Evolutionary conservation across 257 asterid species (phyloP).

Genomic region (Schizonepeta tenuifolia): DNA sequence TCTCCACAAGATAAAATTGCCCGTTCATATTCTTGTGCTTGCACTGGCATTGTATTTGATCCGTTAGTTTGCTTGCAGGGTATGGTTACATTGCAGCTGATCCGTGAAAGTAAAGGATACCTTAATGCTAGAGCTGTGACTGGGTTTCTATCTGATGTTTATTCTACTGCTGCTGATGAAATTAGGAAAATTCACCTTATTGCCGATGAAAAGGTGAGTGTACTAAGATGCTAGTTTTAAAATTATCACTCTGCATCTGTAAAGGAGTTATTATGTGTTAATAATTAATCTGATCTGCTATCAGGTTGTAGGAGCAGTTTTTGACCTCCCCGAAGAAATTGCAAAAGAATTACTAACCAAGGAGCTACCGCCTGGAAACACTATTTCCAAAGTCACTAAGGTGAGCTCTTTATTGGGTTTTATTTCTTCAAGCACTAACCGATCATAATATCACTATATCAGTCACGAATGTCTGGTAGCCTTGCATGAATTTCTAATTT

Average conservation of each 20-base stretch:
- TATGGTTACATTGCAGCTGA: slow-evolving; percentile 74
- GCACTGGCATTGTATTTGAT: background rate
- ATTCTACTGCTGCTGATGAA: slow-evolving; percentile 92
- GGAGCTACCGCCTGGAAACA: slow-evolving; percentile 87
- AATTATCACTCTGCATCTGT: slow-evolving; percentile 12
- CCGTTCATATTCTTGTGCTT: slow-evolving; percentile 8
- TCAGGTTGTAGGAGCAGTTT: slow-evolving; percentile 91
- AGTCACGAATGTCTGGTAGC: slow-evolving; percentile 13
- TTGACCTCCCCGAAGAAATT: slow-evolving; percentile 96
- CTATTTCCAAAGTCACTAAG: slow-evolving; percentile 75
- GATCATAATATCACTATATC: background rate
- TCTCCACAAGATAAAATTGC: background rate
- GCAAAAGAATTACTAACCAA: slow-evolving; percentile 74
- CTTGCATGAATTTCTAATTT: background rate
- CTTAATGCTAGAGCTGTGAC: slow-evolving; percentile 85
- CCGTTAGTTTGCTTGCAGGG: slow-evolving; percentile 57
- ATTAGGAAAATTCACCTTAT: slow-evolving; percentile 73
- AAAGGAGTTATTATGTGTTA: slow-evolving; percentile 10
- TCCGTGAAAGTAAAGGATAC: slow-evolving; percentile 69
- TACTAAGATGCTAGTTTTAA: background rate
- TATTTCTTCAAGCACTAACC: background rate
- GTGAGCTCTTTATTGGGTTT: slow-evolving; percentile 38
- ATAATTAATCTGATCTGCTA: slow-evolving; percentile 22
- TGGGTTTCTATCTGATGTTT: slow-evolving; percentile 86
- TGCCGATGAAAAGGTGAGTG: slow-evolving; percentile 71